Base-by-base conservation (phyloP, 1,284 basidiomycete species). In the Xanthoconium separans region DNA sequence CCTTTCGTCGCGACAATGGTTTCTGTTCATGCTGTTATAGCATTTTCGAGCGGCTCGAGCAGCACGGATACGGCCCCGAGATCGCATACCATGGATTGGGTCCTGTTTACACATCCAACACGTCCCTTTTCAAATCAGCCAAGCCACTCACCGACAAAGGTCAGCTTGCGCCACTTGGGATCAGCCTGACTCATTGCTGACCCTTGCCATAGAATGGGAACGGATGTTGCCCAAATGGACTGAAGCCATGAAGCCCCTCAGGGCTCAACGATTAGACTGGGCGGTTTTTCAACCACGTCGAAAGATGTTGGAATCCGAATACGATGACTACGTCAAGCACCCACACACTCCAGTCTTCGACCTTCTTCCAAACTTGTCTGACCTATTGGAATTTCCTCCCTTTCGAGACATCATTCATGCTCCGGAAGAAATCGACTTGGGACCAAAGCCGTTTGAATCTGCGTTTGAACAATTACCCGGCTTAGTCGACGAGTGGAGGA, bases 251-350 rank as follows among this genome's bases (percentile, higher is more conserved):
- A 24, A 39, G 3, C 3, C 34, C 2, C 44, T 51, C 15, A 51
- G 58, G 31, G 34, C 11, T n/a, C 18, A 13, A 24, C 42, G 54
- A 39, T 13, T 58, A 13, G 53, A 65, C 2, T 3, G 10, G 5
- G 31, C 15, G 7, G 58, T 65, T 9, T 64, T 54, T 22, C 20
- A 6, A 22, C 29, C 41, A 22, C 63, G 63, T n/a, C 58, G 51
- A 16, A 4, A 12, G 1, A 3, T 24, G 2, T 18, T 62, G 31
- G n/a, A 3, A 11, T 18, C 20, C 13, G 40, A 29, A 31, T 60
- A 61, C 30, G 9, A 4, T n/a, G 11, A 22, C 20, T 51, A 46
- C n/a, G 18, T 62, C 43, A 20, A 27, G 10, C 44, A 30, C 39
- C 22, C 11, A 22, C 31, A 24, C 22, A 10, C 36, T 15, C 30